These are phyloP conservation scores for Trichoderma reesei DNA, from an alignment of 495 filamentous ascomycete species.

Conservation along the genomic window DNA sequence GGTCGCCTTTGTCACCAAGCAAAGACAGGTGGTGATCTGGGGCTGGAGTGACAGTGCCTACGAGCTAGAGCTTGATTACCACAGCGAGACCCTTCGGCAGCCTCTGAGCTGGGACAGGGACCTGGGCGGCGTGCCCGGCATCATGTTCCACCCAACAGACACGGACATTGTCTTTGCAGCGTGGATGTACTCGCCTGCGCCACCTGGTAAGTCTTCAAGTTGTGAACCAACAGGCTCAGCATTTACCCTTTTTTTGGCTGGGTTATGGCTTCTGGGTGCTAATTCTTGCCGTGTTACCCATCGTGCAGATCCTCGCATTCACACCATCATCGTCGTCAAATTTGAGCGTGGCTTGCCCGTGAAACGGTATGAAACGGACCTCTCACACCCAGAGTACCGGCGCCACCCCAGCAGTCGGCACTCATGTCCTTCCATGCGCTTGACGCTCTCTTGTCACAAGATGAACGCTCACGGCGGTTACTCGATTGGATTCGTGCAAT, in stretches of 20 bases:
- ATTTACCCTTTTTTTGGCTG: neutral
- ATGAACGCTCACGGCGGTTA: neutral
- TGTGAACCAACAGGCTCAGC: too few relatives aligned
- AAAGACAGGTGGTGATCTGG: neutral
- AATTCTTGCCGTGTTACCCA: neutral
- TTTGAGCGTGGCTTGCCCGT: neutral
- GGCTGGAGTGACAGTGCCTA: neutral
- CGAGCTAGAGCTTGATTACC: neutral
- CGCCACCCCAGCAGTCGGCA: neutral
- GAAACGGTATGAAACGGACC: neutral
- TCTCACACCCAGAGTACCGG: neutral
- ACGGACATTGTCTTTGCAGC: neutral
- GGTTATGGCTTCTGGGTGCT: neutral
- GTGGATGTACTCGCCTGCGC: neutral
- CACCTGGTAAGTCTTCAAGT: neutral
- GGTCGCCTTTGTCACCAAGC: neutral
- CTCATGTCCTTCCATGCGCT: neutral
- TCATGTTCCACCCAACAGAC: constrained; percentile 3
- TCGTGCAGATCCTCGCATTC: neutral
- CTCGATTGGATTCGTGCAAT: neutral
- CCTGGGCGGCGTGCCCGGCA: neutral
- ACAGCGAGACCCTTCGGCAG: neutral
- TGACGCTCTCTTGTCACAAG: neutral
- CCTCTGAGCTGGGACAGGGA: neutral
- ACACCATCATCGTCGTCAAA: neutral